Conservation (phyloP, 2,329 filamentous ascomycete species). For the Trichocomaceae sp. region DNA sequence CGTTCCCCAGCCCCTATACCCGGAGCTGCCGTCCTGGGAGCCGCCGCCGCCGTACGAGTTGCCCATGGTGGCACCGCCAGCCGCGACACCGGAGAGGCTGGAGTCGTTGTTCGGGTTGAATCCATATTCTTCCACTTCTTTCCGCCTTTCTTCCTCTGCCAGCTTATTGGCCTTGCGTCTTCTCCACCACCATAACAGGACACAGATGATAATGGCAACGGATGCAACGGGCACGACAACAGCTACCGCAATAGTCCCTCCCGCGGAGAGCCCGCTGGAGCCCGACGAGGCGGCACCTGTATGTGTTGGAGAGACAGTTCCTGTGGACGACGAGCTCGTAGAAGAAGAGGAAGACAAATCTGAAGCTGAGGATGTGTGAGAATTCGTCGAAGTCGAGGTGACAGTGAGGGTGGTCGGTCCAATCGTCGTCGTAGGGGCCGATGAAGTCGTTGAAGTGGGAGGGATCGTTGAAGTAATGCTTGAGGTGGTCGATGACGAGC, state of each 20-base stretch:
- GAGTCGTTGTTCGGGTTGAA: constrained; percentile 98
- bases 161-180: constrained; percentile 79
- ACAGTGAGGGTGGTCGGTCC: background rate
- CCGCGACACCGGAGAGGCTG: constrained; percentile 57
- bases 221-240: constrained; percentile 90
- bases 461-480: constrained; percentile 2
- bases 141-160: constrained; percentile 79
- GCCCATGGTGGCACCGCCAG: constrained; percentile 38
- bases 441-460: constrained; percentile 2
- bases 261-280: constrained; percentile 33
- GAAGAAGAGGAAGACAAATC: background rate
- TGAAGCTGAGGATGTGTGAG: background rate
- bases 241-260: constrained; percentile 78
- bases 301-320: constrained; percentile 12
- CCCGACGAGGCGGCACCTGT: constrained; percentile 11
- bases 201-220: constrained; percentile 71
- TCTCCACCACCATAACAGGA: constrained; percentile 77
- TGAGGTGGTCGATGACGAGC: background rate
- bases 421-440: background rate
- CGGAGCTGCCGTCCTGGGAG: constrained; percentile 43
- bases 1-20: constrained; percentile 92
- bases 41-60: constrained; percentile 20
- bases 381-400: constrained; percentile 14
- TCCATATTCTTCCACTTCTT: constrained; percentile 94
- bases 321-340: constrained; percentile 2